Conservation (phyloP, 345 rosid genomes). For the Nephelium lappaceum region DNA sequence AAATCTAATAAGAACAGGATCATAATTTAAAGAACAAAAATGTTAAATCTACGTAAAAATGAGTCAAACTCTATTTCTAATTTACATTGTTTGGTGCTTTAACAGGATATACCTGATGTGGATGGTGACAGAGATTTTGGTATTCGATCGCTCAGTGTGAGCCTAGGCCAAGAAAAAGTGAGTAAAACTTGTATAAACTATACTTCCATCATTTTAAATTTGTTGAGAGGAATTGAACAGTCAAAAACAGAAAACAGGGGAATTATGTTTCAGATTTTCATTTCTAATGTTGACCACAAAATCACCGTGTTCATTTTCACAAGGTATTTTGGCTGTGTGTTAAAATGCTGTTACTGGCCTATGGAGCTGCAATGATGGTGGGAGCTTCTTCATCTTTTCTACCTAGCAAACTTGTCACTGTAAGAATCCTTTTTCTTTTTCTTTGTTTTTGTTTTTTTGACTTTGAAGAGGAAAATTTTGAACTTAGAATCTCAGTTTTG, state of each 20-base stretch:
- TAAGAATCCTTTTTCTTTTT: not conserved
- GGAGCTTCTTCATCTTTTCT: conserved; percentile 32
- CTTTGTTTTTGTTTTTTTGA: not conserved
- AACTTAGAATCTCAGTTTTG: no score
- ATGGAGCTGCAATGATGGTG: conserved; percentile 30
- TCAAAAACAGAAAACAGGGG: not conserved
- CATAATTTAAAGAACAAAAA: no score
- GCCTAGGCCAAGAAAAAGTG: conserved; percentile 34
- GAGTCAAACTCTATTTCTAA: no score
- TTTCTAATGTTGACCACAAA: not conserved
- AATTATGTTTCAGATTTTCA: not conserved
- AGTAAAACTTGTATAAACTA: not conserved
- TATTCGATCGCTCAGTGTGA: conserved; percentile 30
- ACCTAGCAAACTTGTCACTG: conserved; percentile 29
- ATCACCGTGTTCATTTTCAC: not conserved
- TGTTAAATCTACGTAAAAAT: no score
- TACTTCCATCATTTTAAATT: not conserved
- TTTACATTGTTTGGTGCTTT: not conserved
- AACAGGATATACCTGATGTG: conserved; percentile 46
- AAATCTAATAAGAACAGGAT: no score
- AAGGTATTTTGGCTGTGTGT: conserved; percentile 40
- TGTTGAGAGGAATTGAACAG: not conserved
- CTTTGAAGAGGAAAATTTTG: no score
- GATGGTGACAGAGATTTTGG: conserved; percentile 40
- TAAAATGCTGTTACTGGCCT: conserved; percentile 30